Percentiles rank a stretch among this genome's conserved stretches.
These are phyloP conservation scores for Carpediemonas membranifera DNA, from an alignment of 78 protist genomes.

Conservation along the genomic window DNA sequence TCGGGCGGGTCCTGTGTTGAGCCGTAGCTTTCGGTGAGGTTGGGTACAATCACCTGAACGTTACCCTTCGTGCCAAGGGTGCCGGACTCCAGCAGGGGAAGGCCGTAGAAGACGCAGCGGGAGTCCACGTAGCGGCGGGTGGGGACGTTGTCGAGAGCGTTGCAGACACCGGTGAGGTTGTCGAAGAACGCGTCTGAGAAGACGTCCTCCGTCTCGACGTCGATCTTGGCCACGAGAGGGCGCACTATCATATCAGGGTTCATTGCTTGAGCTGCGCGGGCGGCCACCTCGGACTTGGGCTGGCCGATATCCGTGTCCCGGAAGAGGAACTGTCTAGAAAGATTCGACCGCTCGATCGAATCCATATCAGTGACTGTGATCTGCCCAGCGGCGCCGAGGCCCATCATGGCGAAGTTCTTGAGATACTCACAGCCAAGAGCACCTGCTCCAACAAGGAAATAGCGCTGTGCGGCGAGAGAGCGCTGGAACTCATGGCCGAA, in stretches of 20 bases:
- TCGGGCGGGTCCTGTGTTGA: constrained; percentile 88
- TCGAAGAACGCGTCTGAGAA: constrained; percentile 77
- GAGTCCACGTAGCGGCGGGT: constrained; percentile 85
- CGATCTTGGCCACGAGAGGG: constrained; percentile 51
- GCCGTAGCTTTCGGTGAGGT: constrained; percentile 83
- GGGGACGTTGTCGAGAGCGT: constrained; percentile 50
- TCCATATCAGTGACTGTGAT: constrained; percentile 89
- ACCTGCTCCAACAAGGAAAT: constrained; percentile 90
- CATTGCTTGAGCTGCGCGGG: constrained; percentile 73
- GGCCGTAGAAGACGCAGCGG: constrained; percentile 66
- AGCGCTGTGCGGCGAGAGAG: background rate
- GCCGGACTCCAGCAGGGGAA: constrained; percentile 88
- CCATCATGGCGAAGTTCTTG: constrained; percentile 81
- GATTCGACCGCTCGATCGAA: constrained; percentile 78
- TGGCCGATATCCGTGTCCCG: constrained; percentile 57
- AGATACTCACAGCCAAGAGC: constrained; percentile 95
- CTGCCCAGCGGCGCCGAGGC: constrained; percentile 50
- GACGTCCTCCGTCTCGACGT: constrained; percentile 73
- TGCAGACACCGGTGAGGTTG: constrained; percentile 29
- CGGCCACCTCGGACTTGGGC: constrained; percentile 77
- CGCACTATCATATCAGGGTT: constrained; percentile 66
- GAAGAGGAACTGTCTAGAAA: constrained; percentile 90
- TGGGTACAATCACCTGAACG: constrained; percentile 82
- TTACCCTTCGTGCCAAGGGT: constrained; percentile 75
- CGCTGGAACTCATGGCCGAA: constrained; percentile 58